Evolutionary conservation across 352 stramenopile species (phyloP), one percentile per base, ranked within the genome.

Genomic region (Phytophthora pistaciae): DNA sequence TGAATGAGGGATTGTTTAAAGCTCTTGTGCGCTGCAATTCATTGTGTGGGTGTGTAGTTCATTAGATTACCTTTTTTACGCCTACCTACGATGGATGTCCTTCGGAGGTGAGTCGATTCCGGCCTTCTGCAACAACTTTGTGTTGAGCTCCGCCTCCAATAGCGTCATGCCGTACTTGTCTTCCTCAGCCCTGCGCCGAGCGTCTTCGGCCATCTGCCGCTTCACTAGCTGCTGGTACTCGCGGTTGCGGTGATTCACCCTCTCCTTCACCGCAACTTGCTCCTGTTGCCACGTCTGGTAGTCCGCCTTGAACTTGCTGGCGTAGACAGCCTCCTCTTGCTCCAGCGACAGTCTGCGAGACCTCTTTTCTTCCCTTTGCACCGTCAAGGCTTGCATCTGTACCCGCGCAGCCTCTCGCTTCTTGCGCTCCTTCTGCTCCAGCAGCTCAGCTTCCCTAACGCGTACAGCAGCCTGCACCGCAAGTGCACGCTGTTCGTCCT

Each of bases 81-180:
- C 8, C 29, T 33, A 74, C 40, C 67, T 66, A 33, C 52, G 56
- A 67, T 67, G 68, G 3, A 75, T 75, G 42, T 80, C 68, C 42
- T 60, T 48, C 13, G 72, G 72, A 10, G 55, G 62, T 13, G 68
- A 64, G 7, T 27, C 14, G 36, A 85, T 65, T 44, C 75, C 80
- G 14, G 77, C 75, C n/a, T 71, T 76, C 48, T 72, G 55, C 50
- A 92, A 57, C 54, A 92, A 60, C 74, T 68, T 63, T 0, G 80
- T 54, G 52, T 92, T 92, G 11, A 92, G 73, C 52, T 80, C 78
- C 66, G 87, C 85, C 68, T 92, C 84, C 49, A 83, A 53, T 27
- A 79, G 72, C 6, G 49, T 88, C 84, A 92, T 92, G 66, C 84
- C 84, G 67, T 89, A 89, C 75, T 87, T 88, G 68, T 92, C 84